A percentile compares a stretch with the other conserved stretches of the same genome.
These are phyloP conservation scores for Podospora conica DNA, from an alignment of 495 filamentous ascomycete species.

Conservation along the genomic window DNA sequence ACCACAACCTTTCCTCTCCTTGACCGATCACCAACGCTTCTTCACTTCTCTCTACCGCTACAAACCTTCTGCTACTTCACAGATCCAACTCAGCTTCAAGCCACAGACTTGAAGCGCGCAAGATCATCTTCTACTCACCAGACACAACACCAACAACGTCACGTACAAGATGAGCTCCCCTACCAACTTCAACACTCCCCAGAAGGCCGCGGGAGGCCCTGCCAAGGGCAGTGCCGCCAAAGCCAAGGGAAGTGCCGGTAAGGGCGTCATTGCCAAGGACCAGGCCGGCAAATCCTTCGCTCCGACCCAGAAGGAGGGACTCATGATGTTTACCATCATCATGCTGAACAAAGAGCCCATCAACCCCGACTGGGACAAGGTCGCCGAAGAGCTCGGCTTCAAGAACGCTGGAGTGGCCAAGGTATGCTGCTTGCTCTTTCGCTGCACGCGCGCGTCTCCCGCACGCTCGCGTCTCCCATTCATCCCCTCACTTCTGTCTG, in stretches of 20 bases:
- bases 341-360: background rate
- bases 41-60: background rate
- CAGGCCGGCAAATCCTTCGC: too few species aligned
- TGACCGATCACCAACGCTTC: background rate
- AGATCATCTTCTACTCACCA: too few species aligned
- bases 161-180: too few species aligned
- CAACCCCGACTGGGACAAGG: background rate
- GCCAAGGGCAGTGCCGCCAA: too few species aligned
- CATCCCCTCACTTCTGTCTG: background rate
- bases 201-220: too few species aligned
- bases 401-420: background rate
- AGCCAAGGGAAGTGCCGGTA: too few species aligned
- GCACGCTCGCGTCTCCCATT: background rate
- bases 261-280: too few species aligned
- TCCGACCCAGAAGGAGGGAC: background rate
- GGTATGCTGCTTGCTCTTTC: background rate
- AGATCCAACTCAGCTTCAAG: too few species aligned
- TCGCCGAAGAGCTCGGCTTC: background rate
- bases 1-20: background rate
- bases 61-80: background rate
- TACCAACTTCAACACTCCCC: too few species aligned
- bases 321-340: background rate
- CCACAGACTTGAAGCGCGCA: too few species aligned
- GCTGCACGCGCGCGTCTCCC: too few species aligned
- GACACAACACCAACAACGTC: too few species aligned